phyloP scores from a whole-genome alignment of 306 rosid genomes.

The Carpinus viminea region DNA sequence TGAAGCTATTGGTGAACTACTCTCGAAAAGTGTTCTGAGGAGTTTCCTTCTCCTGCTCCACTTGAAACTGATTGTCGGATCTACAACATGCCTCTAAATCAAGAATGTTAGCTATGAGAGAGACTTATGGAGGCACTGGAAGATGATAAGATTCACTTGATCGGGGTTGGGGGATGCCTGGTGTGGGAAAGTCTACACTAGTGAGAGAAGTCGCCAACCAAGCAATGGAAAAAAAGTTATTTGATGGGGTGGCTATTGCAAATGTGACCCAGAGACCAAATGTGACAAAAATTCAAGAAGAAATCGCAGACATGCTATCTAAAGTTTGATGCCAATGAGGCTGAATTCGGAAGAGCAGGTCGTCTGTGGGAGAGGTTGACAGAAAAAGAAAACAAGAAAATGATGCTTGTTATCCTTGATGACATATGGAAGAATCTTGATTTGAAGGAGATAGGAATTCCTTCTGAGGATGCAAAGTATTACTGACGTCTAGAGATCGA shows the following conservation, averaged over 20 bases:
- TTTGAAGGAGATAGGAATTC: slow-evolving; percentile 16
- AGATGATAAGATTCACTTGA: background rate
- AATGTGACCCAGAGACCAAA: background rate
- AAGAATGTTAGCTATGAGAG: too few species aligned
- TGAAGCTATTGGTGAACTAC: background rate
- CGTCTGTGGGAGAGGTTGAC: too few species aligned
- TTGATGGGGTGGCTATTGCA: slow-evolving; percentile 2
- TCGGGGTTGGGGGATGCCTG: background rate
- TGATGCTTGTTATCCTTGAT: slow-evolving; percentile 1
- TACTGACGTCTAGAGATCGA: background rate
- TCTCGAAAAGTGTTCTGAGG: background rate
- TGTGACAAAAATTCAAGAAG: too few species aligned
- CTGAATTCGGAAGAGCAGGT: background rate
- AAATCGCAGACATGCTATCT: slow-evolving; percentile 1
- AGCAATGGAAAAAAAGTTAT: background rate
- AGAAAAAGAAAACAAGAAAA: background rate
- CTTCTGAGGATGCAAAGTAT: background rate
- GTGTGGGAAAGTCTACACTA: background rate
- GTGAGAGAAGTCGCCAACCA: background rate
- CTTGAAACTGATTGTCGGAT: background rate
- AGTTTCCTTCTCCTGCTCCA: background rate
- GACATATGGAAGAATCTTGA: background rate
- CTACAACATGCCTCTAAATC: too few species aligned
- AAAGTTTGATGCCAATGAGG: background rate
- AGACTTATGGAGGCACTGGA: too few species aligned